Percentiles rank a stretch among this genome's conserved stretches.
These are phyloP conservation scores for Hyaloscypha bicolor DNA, from an alignment of 495 filamentous ascomycete species.

Conservation along the genomic window DNA sequence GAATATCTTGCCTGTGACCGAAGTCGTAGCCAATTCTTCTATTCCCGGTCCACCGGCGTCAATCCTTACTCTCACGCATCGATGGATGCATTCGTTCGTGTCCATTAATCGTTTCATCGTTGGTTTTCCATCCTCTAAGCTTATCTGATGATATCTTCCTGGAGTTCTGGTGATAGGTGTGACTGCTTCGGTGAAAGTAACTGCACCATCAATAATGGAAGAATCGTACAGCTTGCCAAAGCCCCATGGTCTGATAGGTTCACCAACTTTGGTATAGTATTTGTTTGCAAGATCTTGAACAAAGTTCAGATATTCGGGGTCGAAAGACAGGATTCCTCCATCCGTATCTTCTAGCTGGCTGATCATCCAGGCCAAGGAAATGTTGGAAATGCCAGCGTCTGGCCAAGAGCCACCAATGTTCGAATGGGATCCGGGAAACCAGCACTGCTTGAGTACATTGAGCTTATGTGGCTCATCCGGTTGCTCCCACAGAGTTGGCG, in stretches of 20 bases:
- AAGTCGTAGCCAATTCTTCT: slow-evolving; percentile 43
- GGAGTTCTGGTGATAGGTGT: slow-evolving; percentile 26
- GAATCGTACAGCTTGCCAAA: slow-evolving; percentile 27
- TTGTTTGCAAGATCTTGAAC: slow-evolving; percentile 40
- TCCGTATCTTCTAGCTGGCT: slow-evolving; percentile 32
- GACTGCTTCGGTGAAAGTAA: background rate
- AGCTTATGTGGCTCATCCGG: slow-evolving; percentile 37
- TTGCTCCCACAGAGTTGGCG: slow-evolving; percentile 64
- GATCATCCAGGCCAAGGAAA: slow-evolving; percentile 61
- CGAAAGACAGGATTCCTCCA: slow-evolving; percentile 35
- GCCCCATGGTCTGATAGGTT: slow-evolving; percentile 21
- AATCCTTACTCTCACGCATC: slow-evolving; percentile 59
- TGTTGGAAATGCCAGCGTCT: slow-evolving; percentile 62
- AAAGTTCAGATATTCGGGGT: slow-evolving; percentile 31
- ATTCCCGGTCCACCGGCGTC: slow-evolving; percentile 52
- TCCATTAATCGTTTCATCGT: slow-evolving; percentile 2
- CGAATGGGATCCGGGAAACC: slow-evolving; percentile 72
- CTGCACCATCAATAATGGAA: slow-evolving; percentile 1
- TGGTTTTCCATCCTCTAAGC: slow-evolving; percentile 9
- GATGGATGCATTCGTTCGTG: slow-evolving; percentile 61
- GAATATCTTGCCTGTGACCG: slow-evolving; percentile 7
- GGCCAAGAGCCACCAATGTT: slow-evolving; percentile 58
- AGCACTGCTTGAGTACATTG: slow-evolving; percentile 66
- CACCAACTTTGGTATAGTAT: slow-evolving; percentile 9
- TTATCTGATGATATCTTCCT: slow-evolving; percentile 18